These are phyloP conservation scores for Candida boleticola DNA, from an alignment of 805 yeast genomes.

Conservation along the genomic window DNA sequence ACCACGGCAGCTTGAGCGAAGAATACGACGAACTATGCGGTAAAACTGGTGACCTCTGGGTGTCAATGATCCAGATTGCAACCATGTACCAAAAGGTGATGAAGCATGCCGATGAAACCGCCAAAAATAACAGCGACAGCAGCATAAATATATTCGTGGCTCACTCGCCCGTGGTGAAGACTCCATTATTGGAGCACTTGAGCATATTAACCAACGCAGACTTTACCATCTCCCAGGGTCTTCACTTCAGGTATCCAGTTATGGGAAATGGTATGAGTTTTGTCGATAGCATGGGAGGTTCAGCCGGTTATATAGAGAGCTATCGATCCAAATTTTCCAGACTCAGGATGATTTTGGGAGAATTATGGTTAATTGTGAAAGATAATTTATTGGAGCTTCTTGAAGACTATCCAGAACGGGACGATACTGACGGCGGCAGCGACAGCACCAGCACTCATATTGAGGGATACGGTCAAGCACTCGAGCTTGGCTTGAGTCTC, in stretches of 20 bases:
- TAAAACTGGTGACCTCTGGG: slow-evolving; percentile 64
- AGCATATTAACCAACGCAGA: slow-evolving; percentile 68
- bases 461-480: slow-evolving; percentile 41
- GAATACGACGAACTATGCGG: slow-evolving; percentile 18
- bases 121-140: slow-evolving; percentile 18
- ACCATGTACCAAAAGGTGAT: slow-evolving; percentile 39
- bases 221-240: slow-evolving; percentile 68
- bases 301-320: slow-evolving; percentile 46
- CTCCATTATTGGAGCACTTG: slow-evolving; percentile 65
- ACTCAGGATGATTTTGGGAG: slow-evolving; percentile 58
- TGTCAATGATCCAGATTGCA: slow-evolving; percentile 68
- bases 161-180: slow-evolving; percentile 70
- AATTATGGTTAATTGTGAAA: slow-evolving; percentile 60
- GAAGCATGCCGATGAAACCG: slow-evolving; percentile 8
- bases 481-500: slow-evolving; percentile 56
- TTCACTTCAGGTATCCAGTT: slow-evolving; percentile 69
- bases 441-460: background rate
- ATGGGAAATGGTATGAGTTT: slow-evolving; percentile 66
- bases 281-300: slow-evolving; percentile 48
- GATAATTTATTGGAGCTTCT: slow-evolving; percentile 46
- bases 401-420: slow-evolving; percentile 29
- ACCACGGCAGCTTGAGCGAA: slow-evolving; percentile 27
- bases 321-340: slow-evolving; percentile 63
- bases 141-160: slow-evolving; percentile 62
- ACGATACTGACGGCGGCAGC: background rate